Conservation (phyloP, 306 rosid species). For the Fragaria iinumae region DNA sequence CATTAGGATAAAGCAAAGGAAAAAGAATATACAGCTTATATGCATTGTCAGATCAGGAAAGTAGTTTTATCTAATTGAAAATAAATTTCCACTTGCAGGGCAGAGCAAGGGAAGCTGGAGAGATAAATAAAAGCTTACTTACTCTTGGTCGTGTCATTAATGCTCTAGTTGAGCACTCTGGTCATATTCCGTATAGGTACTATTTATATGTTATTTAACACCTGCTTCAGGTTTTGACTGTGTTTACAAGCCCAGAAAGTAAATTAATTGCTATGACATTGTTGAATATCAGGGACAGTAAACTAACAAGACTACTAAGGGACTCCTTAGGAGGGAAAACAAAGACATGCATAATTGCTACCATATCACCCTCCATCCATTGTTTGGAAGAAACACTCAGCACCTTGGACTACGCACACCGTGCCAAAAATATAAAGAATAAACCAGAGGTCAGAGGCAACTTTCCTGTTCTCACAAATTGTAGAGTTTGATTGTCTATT, state of each 20-base stretch:
- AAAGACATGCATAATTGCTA: constrained; percentile 97
- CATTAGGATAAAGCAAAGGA: neutral
- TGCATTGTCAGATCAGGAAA: neutral
- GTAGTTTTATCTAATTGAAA: constrained; percentile 26
- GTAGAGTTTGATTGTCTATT: neutral
- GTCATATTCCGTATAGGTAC: constrained; percentile 97
- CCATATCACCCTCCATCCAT: constrained; percentile 95
- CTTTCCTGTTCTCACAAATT: constrained; percentile 14
- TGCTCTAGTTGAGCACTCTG: constrained; percentile 98
- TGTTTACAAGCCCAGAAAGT: neutral
- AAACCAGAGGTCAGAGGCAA: constrained; percentile 86
- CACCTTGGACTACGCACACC: constrained; percentile 96
- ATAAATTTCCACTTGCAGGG: constrained; percentile 63
- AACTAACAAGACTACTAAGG: constrained; percentile 86
- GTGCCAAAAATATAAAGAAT: constrained; percentile 99
- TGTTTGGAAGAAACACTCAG: constrained; percentile 99
- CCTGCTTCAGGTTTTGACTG: neutral
- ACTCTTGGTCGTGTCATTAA: constrained; percentile 98
- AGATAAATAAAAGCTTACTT: constrained; percentile 94
- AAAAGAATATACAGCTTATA: neutral
- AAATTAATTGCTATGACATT: constrained; percentile 22
- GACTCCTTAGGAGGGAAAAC: constrained; percentile 99
- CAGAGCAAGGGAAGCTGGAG: constrained; percentile 99
- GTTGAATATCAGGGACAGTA: constrained; percentile 81
- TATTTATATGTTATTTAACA: constrained; percentile 8